phyloP scores from a whole-genome alignment of 371 early-diverging fungal species.

The Mortierella polycephala region DNA sequence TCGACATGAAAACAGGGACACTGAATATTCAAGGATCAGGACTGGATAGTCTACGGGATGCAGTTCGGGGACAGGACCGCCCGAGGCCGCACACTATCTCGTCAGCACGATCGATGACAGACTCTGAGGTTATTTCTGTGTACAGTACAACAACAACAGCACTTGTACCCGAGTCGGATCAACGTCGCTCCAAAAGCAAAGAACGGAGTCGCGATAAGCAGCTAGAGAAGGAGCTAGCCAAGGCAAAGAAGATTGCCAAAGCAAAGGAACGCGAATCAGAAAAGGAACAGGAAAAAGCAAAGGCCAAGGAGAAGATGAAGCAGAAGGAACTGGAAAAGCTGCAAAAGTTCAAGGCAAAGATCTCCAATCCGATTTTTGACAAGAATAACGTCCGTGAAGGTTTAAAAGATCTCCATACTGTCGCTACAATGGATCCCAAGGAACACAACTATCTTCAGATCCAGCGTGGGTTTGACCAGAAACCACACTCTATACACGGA shows the following conservation, averaged over 20 bases:
- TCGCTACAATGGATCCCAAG: not conserved
- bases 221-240: slow-evolving; percentile 32
- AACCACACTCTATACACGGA: slow-evolving; percentile 30
- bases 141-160: not conserved
- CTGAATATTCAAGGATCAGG: slow-evolving; percentile 5
- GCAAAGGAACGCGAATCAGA: slow-evolving; percentile 37
- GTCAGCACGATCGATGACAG: slow-evolving; percentile 11
- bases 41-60: slow-evolving; percentile 4
- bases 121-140: slow-evolving; percentile 13
- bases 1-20: slow-evolving; percentile 3
- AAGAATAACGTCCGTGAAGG: slow-evolving; percentile 10
- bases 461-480: slow-evolving; percentile 5
- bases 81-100: slow-evolving; percentile 5
- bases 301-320: slow-evolving; percentile 26
- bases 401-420: slow-evolving; percentile 7
- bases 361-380: slow-evolving; percentile 28
- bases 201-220: slow-evolving; percentile 28
- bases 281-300: slow-evolving; percentile 22
- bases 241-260: slow-evolving; percentile 22
- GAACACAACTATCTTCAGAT: not conserved
- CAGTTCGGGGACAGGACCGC: slow-evolving; percentile 9
- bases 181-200: slow-evolving; percentile 13
- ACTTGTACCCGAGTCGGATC: not conserved
- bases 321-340: slow-evolving; percentile 34
- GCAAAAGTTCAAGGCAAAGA: slow-evolving; percentile 36